A percentile compares a stretch with the other conserved stretches of the same genome.
Conservation (phyloP, 2,329 filamentous ascomycete species). For the Ramularia collo-cygni region DNA sequence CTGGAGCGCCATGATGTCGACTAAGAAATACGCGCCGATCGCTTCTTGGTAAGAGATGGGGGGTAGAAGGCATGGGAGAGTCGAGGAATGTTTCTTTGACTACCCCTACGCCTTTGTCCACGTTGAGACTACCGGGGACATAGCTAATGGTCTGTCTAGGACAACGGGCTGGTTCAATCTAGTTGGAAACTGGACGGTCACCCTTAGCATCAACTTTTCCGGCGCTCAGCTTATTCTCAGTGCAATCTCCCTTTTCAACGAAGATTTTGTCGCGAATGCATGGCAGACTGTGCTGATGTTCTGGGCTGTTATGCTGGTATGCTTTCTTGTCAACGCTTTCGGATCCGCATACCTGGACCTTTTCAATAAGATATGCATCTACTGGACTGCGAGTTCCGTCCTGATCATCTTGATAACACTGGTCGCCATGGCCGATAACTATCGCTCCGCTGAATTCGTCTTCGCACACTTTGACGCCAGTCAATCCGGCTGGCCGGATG, state of each 20-base stretch:
- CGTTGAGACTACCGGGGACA: conserved; percentile 38
- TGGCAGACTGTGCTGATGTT: conserved; percentile 68
- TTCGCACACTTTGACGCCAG: conserved; percentile 63
- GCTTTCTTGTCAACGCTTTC: conserved; percentile 59
- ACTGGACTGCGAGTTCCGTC: conserved; percentile 61
- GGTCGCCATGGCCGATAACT: conserved; percentile 53
- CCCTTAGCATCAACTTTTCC: conserved; percentile 59
- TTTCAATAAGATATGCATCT: conserved; percentile 67
- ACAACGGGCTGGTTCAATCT: conserved; percentile 66
- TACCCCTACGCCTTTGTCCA: background rate
- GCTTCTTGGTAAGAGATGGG: too few relatives aligned
- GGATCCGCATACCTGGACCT: conserved; percentile 55
- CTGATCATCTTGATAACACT: conserved; percentile 62
- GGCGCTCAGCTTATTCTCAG: conserved; percentile 64
- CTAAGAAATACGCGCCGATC: conserved; percentile 58
- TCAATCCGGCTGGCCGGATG: conserved; percentile 57
- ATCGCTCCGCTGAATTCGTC: conserved; percentile 56
- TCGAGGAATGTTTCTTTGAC: conserved; percentile 57
- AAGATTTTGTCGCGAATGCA: conserved; percentile 58
- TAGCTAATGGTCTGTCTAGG: too few relatives aligned
- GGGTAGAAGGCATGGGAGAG: too few relatives aligned
- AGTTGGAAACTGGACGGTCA: conserved; percentile 67
- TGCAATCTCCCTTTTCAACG: conserved; percentile 63
- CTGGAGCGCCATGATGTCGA: conserved; percentile 59
- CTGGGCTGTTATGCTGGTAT: conserved; percentile 63